Evolutionary conservation across 345 rosid species (phyloP), one percentile per base, ranked within the genome.

Genomic region (Acer saccharum): DNA sequence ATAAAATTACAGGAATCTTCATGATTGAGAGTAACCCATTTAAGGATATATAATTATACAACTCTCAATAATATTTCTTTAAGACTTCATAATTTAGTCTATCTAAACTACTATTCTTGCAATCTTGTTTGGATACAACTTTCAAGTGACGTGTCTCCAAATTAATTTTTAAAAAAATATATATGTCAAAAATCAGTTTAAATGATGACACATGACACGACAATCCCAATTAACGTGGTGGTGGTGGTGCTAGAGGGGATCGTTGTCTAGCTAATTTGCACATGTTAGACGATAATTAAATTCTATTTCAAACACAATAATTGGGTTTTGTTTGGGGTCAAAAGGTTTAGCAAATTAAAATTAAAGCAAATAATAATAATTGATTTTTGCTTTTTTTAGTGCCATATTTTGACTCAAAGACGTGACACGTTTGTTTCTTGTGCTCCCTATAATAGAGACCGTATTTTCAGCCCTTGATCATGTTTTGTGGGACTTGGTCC

Each of bases 391-490:
- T 25, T 25, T 65, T 65, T 43, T 43, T 9, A 29, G 39, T 48
- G 18, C 8, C 8, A 73, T 43, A 54, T 3, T 9, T 61, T 44
- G 76, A 18, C 68, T 39, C 23, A 14, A 21, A 25, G 60, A 68
- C 65, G 63, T 55, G 74, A 61, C 69, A 20, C 57, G 1, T 75
- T 69, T 65, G 76, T 52, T 48, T 52, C 17, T 48, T 60, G 17
- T 79, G 87, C 78, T 74, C 73, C 81, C 72, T 7, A 3, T 1
- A 13, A 21, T 39, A 35, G 20, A 61, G 75, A 81, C 78, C 77
- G 32, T 32, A 9, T 27, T 75, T 72, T 67, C 43, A 63, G 72
- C 76, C 66, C 48, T 65, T 35, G 76, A 77, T 69, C 71, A 55
- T 32, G 35, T 12, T 44, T 9, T 32, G 43, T 46, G 65, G 41